Evolutionary conservation across 441 rosid species (phyloP), one percentile per base, ranked within the genome.

Genomic region (Pelargonium cotyledonis): DNA sequence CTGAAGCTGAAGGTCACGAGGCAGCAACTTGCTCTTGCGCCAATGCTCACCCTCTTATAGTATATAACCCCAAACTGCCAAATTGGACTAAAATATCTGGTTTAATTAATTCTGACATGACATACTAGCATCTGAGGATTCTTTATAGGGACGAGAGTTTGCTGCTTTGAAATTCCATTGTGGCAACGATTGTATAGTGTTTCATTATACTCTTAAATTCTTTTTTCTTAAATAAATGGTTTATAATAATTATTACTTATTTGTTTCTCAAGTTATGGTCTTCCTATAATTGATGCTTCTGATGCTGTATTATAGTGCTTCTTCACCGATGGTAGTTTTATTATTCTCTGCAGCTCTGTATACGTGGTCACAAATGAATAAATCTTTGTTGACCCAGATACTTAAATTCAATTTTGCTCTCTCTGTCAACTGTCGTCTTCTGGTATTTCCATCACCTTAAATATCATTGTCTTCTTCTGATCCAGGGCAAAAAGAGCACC

Each of bases 401-500:
- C 6, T 4, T 35, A 35, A 35, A 4, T 35, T 35, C 38, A 6
- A 1, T 7, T 43, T 43, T 8, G 12, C 6, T 43, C 12, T 41
- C 10, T 43, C 47, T 43, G 47, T 43, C 47, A 43, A 10, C 5
- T 43, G 9, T 43, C 47, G 3, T 43, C 47, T 43, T 43, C 10
- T 43, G 47, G 12, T 7, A 43, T 7, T 43, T 8, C 6, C 6
- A 43, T 43, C 35, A 15, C 41, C 19, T 19, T 63, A 67, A 9
- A 31, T 29, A 40, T 23, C 11, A 29, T 46, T 68, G 43, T 67
- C 18, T 44, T 38, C 26, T 64, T 43, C 29, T 68, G 29, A 69
- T 73, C 62, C 74, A 89, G 96, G 89, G 49, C 0, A 91, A 86
- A 83, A 89, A 68, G 81, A 77, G 78, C 31, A 71, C 75, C 31